These are phyloP conservation scores for Plenodomus lindquistii DNA, from an alignment of 2,329 filamentous ascomycete genomes.

Conservation along the genomic window DNA sequence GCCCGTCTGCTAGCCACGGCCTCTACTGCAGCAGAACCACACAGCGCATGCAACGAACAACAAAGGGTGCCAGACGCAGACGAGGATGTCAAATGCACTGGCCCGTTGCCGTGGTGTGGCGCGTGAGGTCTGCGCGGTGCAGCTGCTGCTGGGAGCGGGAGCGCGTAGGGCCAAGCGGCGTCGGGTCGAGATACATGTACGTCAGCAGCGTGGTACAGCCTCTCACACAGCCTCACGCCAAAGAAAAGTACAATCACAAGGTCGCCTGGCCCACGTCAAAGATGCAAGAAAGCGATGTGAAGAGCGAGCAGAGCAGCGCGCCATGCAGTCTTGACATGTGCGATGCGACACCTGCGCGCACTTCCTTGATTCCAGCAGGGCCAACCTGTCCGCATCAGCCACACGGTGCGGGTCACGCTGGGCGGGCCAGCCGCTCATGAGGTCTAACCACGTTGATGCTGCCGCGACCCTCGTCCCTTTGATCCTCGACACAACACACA, in stretches of 20 bases:
- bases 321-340: background rate
- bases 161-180: background rate
- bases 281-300: background rate
- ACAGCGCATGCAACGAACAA: constrained; percentile 21
- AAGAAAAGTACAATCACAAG: background rate
- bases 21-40: constrained; percentile 13
- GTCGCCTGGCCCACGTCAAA: background rate
- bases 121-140: background rate
- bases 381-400: background rate
- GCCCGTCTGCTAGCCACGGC: constrained; percentile 15
- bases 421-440: background rate
- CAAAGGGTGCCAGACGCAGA: background rate
- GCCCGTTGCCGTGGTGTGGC: background rate
- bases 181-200: background rate
- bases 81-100: background rate
- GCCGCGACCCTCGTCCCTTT: background rate
- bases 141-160: background rate
- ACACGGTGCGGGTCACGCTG: background rate
- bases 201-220: background rate
- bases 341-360: background rate
- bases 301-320: background rate
- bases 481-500: background rate
- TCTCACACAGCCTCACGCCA: background rate
- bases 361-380: background rate
- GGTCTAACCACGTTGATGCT: background rate